Percentiles rank a stretch among this genome's conserved stretches.
Evolutionary conservation across 257 asterid genomes (phyloP).

Genomic region (Fraxinus pennsylvanica): DNA sequence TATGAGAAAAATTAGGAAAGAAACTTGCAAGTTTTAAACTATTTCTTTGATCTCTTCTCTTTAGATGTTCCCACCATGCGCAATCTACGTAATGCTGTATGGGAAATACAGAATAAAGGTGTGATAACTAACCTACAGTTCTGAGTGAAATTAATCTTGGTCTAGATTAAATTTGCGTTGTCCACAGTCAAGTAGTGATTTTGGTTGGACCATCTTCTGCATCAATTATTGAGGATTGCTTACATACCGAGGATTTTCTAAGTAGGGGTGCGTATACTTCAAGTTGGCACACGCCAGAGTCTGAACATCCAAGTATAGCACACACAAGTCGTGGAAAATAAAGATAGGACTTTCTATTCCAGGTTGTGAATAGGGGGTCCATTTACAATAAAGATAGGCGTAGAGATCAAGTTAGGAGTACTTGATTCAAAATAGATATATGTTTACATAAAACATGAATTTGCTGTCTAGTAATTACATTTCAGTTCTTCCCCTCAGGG

Average conservation of each 20-base stretch:
- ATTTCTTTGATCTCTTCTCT: background rate
- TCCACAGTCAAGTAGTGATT: background rate
- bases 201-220: background rate
- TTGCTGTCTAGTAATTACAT: background rate
- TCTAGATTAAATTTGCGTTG: background rate
- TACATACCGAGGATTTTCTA: background rate
- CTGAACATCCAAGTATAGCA: background rate
- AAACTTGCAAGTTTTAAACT: no score
- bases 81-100: background rate
- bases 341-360: background rate
- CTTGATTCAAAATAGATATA: background rate
- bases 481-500: background rate
- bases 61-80: background rate
- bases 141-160: background rate
- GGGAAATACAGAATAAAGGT: background rate
- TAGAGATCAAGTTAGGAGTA: background rate
- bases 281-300: background rate
- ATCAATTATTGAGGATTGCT: background rate
- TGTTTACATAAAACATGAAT: background rate
- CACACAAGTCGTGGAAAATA: background rate
- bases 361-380: background rate
- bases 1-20: background rate
- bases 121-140: background rate
- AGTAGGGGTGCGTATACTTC: background rate
- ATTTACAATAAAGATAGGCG: background rate